A percentile compares a stretch with the other conserved stretches of the same genome.
Evolutionary conservation across 768 basidiomycete genomes (phyloP).

Genomic region (Leccinum rimulosum): DNA sequence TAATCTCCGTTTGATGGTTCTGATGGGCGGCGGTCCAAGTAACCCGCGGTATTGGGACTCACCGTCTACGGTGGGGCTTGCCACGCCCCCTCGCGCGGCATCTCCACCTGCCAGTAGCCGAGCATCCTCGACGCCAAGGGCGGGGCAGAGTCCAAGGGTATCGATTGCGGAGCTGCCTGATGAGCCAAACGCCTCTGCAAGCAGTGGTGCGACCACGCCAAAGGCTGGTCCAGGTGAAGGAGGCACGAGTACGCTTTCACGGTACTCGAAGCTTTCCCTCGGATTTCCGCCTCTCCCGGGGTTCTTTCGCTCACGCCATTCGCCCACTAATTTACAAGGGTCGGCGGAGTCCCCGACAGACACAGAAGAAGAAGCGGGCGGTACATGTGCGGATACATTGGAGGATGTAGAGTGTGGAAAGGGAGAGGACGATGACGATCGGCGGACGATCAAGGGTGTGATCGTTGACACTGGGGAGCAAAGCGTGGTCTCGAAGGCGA

Average conservation of each 20-base stretch:
- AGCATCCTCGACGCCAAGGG: conserved; percentile 28
- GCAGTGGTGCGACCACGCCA: conserved; percentile 60
- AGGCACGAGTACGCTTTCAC: conserved; percentile 23
- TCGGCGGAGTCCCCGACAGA: conserved; percentile 24
- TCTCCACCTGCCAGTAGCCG: conserved; percentile 14
- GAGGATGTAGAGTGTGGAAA: conserved; percentile 11
- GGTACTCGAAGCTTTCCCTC: conserved; percentile 45
- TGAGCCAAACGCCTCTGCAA: conserved; percentile 42
- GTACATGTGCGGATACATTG: conserved; percentile 6
- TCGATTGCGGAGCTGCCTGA: conserved; percentile 22
- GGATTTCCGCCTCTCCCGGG: conserved; percentile 62
- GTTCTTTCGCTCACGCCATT: conserved; percentile 61
- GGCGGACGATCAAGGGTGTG: conserved; percentile 37
- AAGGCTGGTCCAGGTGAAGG: conserved; percentile 39
- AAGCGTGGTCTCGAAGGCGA: conserved; percentile 9
- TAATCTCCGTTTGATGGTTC: conserved; percentile 2
- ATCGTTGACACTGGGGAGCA: conserved; percentile 20
- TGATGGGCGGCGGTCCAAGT: conserved; percentile 17
- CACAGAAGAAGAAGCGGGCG: conserved; percentile 17
- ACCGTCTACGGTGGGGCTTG: conserved; percentile 21
- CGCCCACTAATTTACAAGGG: conserved; percentile 38
- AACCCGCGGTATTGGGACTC: conserved; percentile 20
- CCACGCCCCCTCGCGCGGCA: conserved; percentile 21
- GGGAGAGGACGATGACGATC: conserved; percentile 42
- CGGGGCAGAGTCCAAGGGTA: conserved; percentile 17